Percentiles rank a stretch among this genome's conserved stretches.
Conservation (phyloP, 228 moss, liverwort and hornwort genomes). For the Sphagnum fallax region DNA sequence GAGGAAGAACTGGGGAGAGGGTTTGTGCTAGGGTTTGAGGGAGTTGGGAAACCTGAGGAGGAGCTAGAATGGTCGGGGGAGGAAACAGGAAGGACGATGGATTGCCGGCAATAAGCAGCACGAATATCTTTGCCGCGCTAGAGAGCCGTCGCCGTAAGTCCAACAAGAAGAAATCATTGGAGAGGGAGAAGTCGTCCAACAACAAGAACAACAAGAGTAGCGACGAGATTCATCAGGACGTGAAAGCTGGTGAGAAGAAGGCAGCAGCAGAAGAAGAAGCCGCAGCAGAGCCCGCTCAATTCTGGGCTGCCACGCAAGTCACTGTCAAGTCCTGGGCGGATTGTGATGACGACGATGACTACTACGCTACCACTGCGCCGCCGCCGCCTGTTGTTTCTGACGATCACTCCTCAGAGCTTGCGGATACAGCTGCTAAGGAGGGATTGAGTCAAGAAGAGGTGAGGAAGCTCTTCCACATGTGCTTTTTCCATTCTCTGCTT, state of each 20-base stretch:
- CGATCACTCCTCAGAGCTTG: conserved; percentile 45
- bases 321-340: conserved; percentile 99
- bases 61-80: conserved; percentile 14
- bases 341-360: conserved; percentile 99
- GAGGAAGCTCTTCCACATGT: no score
- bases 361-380: conserved; percentile 86
- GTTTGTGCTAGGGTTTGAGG: neutral
- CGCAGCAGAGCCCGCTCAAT: conserved; percentile 66
- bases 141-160: conserved; percentile 14
- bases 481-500: no score
- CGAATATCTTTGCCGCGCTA: conserved; percentile 17
- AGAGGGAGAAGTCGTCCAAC: conserved; percentile 4
- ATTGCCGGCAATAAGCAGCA: conserved; percentile 22
- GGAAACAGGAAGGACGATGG: conserved; percentile 14
- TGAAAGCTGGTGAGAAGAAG: neutral
- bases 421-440: conserved; percentile 59
- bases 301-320: conserved; percentile 92
- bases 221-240: conserved; percentile 1
- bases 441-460: conserved; percentile 96
- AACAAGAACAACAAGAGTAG: neutral
- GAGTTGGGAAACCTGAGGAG: neutral
- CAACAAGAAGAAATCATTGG: conserved; percentile 13
- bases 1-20: neutral
- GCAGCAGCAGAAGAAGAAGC: conserved; percentile 8
- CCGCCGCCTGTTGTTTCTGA: conserved; percentile 63